Evolutionary conservation across 2,329 filamentous ascomycete genomes (phyloP).

Genomic region (Fusarium penzigii): DNA sequence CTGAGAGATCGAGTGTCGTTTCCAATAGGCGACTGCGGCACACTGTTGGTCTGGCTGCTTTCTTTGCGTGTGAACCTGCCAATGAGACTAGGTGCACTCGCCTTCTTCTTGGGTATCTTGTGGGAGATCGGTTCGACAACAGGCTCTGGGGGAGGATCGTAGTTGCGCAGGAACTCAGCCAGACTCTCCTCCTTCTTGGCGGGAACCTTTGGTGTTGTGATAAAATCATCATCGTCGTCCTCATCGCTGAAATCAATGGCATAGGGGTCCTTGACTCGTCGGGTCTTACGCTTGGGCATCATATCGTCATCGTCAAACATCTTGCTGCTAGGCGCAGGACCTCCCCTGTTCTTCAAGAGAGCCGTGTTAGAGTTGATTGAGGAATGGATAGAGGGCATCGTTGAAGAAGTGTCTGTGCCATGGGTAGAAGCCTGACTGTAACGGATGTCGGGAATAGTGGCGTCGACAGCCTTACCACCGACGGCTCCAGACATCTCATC

Average conservation of each 20-base stretch:
- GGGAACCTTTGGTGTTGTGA: constrained; percentile 40
- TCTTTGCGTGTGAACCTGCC: constrained; percentile 52
- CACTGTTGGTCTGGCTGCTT: constrained; percentile 32
- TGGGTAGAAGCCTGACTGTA: constrained; percentile 58
- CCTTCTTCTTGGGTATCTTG: constrained; percentile 61
- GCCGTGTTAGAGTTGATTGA: constrained; percentile 76
- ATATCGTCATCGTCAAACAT: constrained; percentile 53
- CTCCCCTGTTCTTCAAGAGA: constrained; percentile 53
- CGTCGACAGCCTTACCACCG: constrained; percentile 59
- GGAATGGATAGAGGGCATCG: constrained; percentile 56
- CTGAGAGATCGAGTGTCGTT: constrained; percentile 37
- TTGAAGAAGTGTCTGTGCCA: constrained; percentile 54
- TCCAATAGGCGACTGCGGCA: constrained; percentile 26
- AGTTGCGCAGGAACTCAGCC: constrained; percentile 72
- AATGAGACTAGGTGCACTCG: constrained; percentile 63
- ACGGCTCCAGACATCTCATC: constrained; percentile 62
- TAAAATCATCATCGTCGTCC: constrained; percentile 52
- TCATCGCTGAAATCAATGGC: constrained; percentile 82
- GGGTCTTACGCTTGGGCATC: constrained; percentile 72
- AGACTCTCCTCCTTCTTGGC: constrained; percentile 64
- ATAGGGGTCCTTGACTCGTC: constrained; percentile 84
- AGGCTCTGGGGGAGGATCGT: constrained; percentile 62
- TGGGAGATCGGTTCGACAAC: constrained; percentile 36
- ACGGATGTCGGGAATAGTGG: constrained; percentile 56
- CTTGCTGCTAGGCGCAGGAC: constrained; percentile 31